Evolutionary conservation across 176 grass and related monocot species (phyloP).

Genomic region (Alloteropsis semialata): DNA sequence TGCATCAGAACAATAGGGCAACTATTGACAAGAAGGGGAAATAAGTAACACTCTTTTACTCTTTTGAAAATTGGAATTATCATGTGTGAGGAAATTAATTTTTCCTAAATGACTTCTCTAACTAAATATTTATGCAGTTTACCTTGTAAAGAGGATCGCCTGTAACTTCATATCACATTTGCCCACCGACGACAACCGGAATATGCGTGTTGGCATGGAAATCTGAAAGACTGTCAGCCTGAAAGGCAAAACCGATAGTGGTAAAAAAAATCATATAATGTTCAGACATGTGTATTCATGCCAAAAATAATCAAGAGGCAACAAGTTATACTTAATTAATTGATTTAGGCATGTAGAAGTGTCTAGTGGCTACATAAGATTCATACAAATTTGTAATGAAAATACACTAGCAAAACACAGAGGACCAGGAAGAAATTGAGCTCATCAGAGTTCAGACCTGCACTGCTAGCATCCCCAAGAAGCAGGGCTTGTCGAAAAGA

Average conservation of each 20-base stretch:
- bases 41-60: not conserved
- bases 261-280: not conserved
- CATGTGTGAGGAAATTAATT: not conserved
- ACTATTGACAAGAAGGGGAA: not conserved
- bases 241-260: not conserved
- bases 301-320: not conserved
- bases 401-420: not conserved
- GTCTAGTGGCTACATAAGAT: not conserved
- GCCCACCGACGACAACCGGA: conserved; percentile 70
- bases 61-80: not conserved
- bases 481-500: conserved; percentile 96
- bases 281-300: not conserved
- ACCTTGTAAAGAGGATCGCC: conserved; percentile 95
- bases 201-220: conserved; percentile 97
- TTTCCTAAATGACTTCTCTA: too few species aligned
- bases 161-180: conserved; percentile 85
- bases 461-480: conserved; percentile 82
- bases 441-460: conserved; percentile 41
- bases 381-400: not conserved
- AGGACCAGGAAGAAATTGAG: not conserved
- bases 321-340: not conserved
- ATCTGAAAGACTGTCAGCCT: conserved; percentile 78
- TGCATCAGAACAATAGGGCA: not conserved
- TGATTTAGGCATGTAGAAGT: not conserved
- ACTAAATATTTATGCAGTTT: not conserved